Evolutionary conservation across 495 filamentous ascomycete genomes (phyloP), one percentile per base, ranked within the genome.

Genomic region (Neurospora tetraspora): DNA sequence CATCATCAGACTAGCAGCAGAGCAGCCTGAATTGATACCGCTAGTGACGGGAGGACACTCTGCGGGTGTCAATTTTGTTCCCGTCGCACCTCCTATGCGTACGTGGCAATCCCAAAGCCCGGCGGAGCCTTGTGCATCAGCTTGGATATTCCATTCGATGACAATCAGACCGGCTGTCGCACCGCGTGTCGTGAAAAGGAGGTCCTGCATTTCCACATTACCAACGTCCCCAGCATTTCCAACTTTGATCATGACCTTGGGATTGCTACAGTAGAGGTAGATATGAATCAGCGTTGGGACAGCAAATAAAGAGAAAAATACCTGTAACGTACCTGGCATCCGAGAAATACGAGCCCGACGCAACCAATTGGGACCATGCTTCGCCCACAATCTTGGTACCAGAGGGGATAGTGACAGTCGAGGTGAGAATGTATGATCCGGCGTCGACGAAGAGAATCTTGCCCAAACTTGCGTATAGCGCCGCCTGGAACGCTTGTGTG

Each of bases 91-190:
- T 23, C 75, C 73, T 4, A 77, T 42, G 9, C 75, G 75, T 36
- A 74, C 69, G 27, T 77, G 75, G 14, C 16, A 34, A 53, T 77
- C 75, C 73, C 71, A 75, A 7, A 77, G 37, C 11, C 16, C 70
- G 2, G 75, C 73, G 18, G 43, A 61, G 1, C 73, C 75, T 6
- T 38, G 27, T 3, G 9, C 23, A 6, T 14, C 23, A 4, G 39
- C 71, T 1, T 45, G 18, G 14, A 97, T 78, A 81, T 97, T 97
- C 93, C 93, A 97, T 75, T 97, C 85, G 77, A 97, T 85, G 31
- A 27, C 27, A 27, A 27, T 27, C 27, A 27, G 27, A 27, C 27
- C 27, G 27, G 27, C 27, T 27, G 27, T 27, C 27, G 27, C 27
- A 27, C 27, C 27, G 27, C 27, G 27, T 27, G 27, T 27, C 27